These are phyloP conservation scores for Epichloe aotearoae DNA, from an alignment of 2,329 filamentous ascomycete genomes.

Conservation along the genomic window DNA sequence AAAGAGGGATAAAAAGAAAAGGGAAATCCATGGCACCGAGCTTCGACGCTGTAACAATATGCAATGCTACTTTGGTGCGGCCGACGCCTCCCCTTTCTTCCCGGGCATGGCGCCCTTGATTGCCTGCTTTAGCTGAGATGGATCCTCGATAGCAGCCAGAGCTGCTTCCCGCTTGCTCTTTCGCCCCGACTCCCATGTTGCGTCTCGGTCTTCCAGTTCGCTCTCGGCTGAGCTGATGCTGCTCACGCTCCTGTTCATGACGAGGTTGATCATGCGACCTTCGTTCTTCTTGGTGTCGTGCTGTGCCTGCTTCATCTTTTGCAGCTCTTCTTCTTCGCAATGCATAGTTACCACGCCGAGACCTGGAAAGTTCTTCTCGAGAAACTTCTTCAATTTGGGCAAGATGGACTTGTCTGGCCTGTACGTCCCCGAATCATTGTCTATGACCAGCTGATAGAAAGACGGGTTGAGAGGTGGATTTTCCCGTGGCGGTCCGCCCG, in stretches of 20 bases:
- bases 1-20: too few relatives aligned
- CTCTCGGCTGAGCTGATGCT: conserved; percentile 40
- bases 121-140: conserved; percentile 28
- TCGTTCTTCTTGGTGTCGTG: conserved; percentile 57
- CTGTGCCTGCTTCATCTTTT: conserved; percentile 64
- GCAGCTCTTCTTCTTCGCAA: conserved; percentile 64
- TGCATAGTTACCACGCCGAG: conserved; percentile 62
- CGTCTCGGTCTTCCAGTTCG: conserved; percentile 33
- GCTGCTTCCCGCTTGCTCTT: conserved; percentile 40
- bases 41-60: not conserved
- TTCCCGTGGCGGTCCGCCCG: conserved; percentile 31
- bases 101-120: conserved; percentile 16
- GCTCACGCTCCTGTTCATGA: conserved; percentile 42
- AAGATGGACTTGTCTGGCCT: conserved; percentile 69
- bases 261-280: conserved; percentile 37
- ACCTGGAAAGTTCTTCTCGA: conserved; percentile 62
- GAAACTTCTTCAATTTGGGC: conserved; percentile 55
- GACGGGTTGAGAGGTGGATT: conserved; percentile 32
- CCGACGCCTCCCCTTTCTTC: conserved; percentile 6
- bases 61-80: not conserved
- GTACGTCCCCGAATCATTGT: conserved; percentile 93
- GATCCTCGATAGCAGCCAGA: conserved; percentile 37
- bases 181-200: conserved; percentile 22
- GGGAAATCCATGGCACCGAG: not conserved
- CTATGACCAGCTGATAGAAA: conserved; percentile 77